Base-by-base conservation (phyloP, 2,329 filamentous ascomycete species). In the Epichloe aotearoae region DNA sequence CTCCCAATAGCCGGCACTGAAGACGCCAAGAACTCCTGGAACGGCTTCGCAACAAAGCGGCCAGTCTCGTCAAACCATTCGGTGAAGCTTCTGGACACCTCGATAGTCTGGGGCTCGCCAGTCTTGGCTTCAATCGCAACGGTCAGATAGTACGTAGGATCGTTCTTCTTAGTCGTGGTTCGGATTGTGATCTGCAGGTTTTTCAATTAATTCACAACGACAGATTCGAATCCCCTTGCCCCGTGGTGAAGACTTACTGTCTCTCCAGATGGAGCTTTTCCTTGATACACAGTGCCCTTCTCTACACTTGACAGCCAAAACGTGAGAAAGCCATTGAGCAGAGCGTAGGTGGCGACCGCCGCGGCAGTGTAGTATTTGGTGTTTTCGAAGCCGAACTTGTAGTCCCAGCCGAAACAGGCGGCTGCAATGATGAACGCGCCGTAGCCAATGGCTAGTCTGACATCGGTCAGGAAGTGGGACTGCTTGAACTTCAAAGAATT, bases 401-500 rank as follows among this genome's bases (percentile, higher is more conserved):
- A 95, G 75, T 98, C 93, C 72, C 88, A 90, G 55, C 80, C 82
- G 74, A 97, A 97, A 60, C 88, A 89, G 54, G 81, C 84, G 20
- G 77, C 90, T 17, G 88, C 84, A 55, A 96, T 82, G 53, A 76
- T 66, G 61, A 97, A 89, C 54, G 89, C 86, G 19, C 75, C 69
- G 70, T 94, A 97, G 56, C 93, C 93, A 8, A 98, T 75, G 0
- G 74, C 76, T 44, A 98, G 82, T 50, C 88, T 87, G 46, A 94
- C 79, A 62, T 97, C 90, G 60, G 83, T 81, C 46, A 93, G 82
- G 52, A 70, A 76, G 71, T 97, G 84, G 56, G 86, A 83, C 69
- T 95, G 89, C 55, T 73, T 78, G 74, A 96, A 96, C 58, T 76
- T 83, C 65, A 97, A 82, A 34, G 82, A 86, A 69, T 88, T 91